Conservation (phyloP, 345 rosid genomes). For the Citrus reticulata region DNA sequence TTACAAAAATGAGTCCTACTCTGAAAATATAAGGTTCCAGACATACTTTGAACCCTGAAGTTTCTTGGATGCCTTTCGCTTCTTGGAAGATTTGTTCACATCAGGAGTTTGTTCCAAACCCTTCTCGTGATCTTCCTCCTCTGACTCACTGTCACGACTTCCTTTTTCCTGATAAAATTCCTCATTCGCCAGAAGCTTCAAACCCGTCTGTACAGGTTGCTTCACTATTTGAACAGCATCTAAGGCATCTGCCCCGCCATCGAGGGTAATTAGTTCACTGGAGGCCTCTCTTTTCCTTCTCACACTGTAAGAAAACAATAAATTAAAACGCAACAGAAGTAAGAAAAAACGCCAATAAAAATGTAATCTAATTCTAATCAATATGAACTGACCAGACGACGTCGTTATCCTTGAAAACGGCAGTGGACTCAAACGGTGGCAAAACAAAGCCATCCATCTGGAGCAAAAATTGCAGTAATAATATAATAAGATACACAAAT, state of each 20-base stretch:
- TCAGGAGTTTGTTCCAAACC: conserved; percentile 29
- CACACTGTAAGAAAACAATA: conserved; percentile 40
- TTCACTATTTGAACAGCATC: conserved; percentile 31
- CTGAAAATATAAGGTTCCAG: neutral
- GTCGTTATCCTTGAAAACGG: conserved; percentile 74
- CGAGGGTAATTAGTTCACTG: conserved; percentile 26
- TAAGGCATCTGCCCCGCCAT: conserved; percentile 28
- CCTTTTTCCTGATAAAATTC: conserved; percentile 64
- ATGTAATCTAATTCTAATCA: too few species aligned
- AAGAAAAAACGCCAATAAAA: neutral
- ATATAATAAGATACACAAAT: too few species aligned
- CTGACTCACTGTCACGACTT: conserved; percentile 59
- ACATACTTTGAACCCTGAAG: conserved; percentile 61
- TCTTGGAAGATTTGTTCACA: conserved; percentile 46
- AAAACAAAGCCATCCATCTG: conserved; percentile 95
- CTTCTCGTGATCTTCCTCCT: conserved; percentile 38
- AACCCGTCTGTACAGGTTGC: conserved; percentile 23
- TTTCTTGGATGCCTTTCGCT: conserved; percentile 66
- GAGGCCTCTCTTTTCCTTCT: conserved; percentile 40
- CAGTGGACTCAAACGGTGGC: conserved; percentile 79
- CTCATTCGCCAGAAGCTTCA: conserved; percentile 58
- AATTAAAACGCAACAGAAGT: neutral
- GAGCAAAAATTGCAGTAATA: neutral
- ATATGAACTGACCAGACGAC: conserved; percentile 53
- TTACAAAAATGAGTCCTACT: neutral